Evolutionary conservation across 23 red algal genomes (phyloP), one percentile per base, ranked within the genome.

Genomic region (Gracilariopsis chorda): DNA sequence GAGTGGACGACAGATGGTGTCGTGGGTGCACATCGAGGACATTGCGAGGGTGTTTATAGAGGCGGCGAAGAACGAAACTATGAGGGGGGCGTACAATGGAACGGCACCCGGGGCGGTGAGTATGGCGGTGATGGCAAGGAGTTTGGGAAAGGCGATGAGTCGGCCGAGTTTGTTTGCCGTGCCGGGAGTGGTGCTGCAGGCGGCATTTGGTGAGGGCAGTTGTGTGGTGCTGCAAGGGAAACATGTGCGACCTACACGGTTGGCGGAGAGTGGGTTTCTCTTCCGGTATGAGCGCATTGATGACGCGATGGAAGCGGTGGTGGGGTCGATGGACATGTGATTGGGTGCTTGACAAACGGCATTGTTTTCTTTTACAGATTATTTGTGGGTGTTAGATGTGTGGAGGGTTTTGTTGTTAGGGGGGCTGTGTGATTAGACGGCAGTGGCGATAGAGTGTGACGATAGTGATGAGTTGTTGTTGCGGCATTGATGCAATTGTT

Each of bases 1-100:
- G 14, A 86, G 74, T 25, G 97, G 97, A 17, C 28, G 46, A 8
- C 97, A 99, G 80, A 86, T 85, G 93, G 85, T 99, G 46, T 94
- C 93, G 7, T 99, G 97, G 97, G 81, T 99, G 30, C 93, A 96
- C 27, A 28, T 99, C 3, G 74, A 86, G 48, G 97, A 99, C 47
- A 16, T 94, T 70, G 83, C 91, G 25, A 16, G 84, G 3, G 46
- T 96, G 8, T 80, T 94, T 21, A 28, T 77, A 25, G 36, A 21
- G 32, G 91, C 93, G 29, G 34, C 64, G 16, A 69, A 51, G 2
- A 59, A 80, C 55, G 56, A 72, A 8, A 8, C 19, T 30, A 88
- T 94, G 74, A 11, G 43, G 14, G 97, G 97, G 58, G 97, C 86
- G 71, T 96, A 94, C 88, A 99, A 99, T 49, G 90, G 17, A 12